phyloP scores from a whole-genome alignment of 768 basidiomycete genomes.

The Pleurotus tuoliensis region DNA sequence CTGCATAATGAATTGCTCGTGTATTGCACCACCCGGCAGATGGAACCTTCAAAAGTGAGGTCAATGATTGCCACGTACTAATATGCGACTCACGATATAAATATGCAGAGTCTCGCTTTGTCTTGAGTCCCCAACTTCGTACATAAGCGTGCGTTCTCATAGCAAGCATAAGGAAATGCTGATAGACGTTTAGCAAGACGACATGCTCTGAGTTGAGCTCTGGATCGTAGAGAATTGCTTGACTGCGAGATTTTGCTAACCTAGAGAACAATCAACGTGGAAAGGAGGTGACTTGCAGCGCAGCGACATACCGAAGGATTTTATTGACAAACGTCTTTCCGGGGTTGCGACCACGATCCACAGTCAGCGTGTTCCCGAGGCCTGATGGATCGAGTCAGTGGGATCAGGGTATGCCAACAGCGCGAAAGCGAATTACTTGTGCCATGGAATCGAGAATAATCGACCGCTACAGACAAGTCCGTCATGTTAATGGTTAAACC shows the following conservation, averaged over 20 bases:
- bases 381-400: conserved; percentile 22
- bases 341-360: conserved; percentile 60
- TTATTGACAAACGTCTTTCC: conserved; percentile 65
- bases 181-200: conserved; percentile 81
- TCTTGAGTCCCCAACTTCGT: conserved; percentile 48
- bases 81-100: conserved; percentile 43
- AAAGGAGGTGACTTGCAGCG: neutral
- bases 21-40: conserved; percentile 58
- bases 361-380: conserved; percentile 64
- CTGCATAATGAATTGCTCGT: conserved; percentile 48
- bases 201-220: conserved; percentile 56
- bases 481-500: conserved; percentile 76
- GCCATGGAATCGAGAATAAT: conserved; percentile 67
- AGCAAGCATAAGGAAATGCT: conserved; percentile 75
- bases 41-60: conserved; percentile 42
- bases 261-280: conserved; percentile 28
- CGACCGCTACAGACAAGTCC: conserved; percentile 73
- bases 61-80: neutral
- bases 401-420: neutral
- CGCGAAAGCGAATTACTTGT: conserved; percentile 37
- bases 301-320: conserved; percentile 62
- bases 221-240: conserved; percentile 78
- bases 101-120: conserved; percentile 44
- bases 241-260: conserved; percentile 67
- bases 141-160: conserved; percentile 89